Base-by-base conservation (phyloP, 176 grass and related monocot genomes). In the Bothriochloa decipiens region DNA sequence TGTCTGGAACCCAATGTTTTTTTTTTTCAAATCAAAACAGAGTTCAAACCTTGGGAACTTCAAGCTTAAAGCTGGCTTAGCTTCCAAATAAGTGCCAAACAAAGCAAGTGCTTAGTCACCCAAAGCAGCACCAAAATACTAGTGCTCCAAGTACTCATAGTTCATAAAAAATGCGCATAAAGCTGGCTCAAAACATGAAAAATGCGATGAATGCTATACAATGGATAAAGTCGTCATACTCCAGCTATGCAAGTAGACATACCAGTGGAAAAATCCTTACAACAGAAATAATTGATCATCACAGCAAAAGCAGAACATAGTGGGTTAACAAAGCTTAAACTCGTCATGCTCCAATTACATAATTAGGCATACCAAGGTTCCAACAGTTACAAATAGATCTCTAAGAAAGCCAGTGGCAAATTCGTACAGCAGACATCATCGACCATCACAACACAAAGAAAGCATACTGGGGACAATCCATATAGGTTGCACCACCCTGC, bases 401-500 rank as follows among this genome's bases (percentile, higher is more conserved):
- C 37, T 12, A 69, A 40, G 35, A 61, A 61, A 22, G 7, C 20
- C 2, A 57, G 20, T 3, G 17, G 9, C 4, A 43, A 25, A 5
- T 41, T 40, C 4, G 3, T 12, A 42, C 22, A 71, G 1, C 39
- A 14, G 37, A 42, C 6, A 42, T 45, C 42, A 45, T 1, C 18
- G n/a, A 42, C 46, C 46, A 6, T 50, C 15, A 16, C 70, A 72
- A 12, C 70, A 43, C 23, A 16, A 40, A 72, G 12, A 73, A 32
- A 55, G 20, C 62, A 70, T 41, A 39, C 61, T 80, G 12, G 82
- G 87, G 7, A 85, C 67, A 60, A 85, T 11, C 82, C 87, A 89
- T 3, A 58, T 36, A 26, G 82, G 70, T 11, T 50, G 72, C 61
- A 64, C 60, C 76, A 47, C 75, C 10, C 11, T 25, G 1, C 0